phyloP scores from a whole-genome alignment of 2,329 filamentous ascomycete genomes.

The Claviceps fusiformis region DNA sequence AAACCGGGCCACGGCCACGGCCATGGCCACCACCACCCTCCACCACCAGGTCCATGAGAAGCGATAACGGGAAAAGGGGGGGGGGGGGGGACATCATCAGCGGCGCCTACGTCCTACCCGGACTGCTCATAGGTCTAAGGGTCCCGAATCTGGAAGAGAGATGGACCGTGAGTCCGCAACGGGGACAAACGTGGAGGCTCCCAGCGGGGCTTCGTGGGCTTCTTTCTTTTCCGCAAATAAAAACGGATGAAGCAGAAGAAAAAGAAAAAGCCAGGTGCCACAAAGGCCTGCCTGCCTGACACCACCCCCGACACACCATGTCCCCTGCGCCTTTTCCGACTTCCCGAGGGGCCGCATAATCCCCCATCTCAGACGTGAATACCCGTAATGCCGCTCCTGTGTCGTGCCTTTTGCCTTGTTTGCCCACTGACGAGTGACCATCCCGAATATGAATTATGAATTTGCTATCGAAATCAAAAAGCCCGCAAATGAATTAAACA shows the following conservation, averaged over 20 bases:
- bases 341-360: background rate
- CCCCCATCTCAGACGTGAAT: background rate
- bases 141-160: background rate
- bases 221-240: background rate
- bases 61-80: constrained; percentile 2
- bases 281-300: background rate
- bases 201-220: background rate
- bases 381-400: no score
- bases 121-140: background rate
- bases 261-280: background rate
- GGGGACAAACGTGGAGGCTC: background rate
- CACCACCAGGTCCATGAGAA: background rate
- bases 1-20: no score
- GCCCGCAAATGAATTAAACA: background rate
- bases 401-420: no score
- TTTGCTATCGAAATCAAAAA: background rate
- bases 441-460: no score
- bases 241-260: background rate
- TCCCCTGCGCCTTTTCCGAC: background rate
- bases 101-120: background rate
- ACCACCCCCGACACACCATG: background rate
- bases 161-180: background rate
- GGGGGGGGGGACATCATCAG: background rate
- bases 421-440: no score
- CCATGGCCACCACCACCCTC: no score